Conservation (phyloP, 306 rosid genomes). For the Cucurbita pepo region DNA sequence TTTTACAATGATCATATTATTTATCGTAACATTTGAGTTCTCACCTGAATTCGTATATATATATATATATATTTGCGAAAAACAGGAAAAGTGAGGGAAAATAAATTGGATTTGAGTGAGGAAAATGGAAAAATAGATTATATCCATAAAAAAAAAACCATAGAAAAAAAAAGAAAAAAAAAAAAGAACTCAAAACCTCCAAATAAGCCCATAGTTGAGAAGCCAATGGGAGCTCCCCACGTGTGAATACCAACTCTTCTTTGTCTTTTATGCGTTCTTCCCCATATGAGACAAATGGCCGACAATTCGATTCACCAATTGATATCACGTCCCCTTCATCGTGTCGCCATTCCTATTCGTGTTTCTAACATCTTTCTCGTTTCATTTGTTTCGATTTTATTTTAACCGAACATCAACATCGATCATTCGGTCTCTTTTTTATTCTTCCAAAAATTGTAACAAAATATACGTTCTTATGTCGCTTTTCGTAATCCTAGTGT, state of each 20-base stretch:
- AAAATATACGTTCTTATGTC: too few species aligned
- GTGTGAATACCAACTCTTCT: constrained; percentile 1
- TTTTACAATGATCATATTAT: too few species aligned
- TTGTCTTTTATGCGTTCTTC: neutral
- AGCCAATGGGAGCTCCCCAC: constrained; percentile 12
- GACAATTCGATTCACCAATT: constrained; percentile 16
- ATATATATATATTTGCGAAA: too few species aligned
- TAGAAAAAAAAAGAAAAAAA: neutral
- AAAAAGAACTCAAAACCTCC: neutral
- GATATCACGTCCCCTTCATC: neutral
- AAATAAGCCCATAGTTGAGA: neutral
- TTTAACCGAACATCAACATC: too few species aligned
- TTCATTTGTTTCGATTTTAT: neutral
- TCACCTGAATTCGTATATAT: too few species aligned
- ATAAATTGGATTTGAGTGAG: neutral
- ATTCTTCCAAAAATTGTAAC: too few species aligned
- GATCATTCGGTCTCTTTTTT: too few species aligned
- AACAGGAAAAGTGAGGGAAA: neutral
- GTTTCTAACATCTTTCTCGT: neutral
- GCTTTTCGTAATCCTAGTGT: too few species aligned
- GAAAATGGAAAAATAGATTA: neutral
- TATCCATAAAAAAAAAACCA: neutral
- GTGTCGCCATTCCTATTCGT: neutral
- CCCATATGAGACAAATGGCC: constrained; percentile 20
- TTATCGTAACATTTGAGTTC: too few species aligned